phyloP scores from a whole-genome alignment of 768 basidiomycete genomes.

The Neoboletus magnificus region DNA sequence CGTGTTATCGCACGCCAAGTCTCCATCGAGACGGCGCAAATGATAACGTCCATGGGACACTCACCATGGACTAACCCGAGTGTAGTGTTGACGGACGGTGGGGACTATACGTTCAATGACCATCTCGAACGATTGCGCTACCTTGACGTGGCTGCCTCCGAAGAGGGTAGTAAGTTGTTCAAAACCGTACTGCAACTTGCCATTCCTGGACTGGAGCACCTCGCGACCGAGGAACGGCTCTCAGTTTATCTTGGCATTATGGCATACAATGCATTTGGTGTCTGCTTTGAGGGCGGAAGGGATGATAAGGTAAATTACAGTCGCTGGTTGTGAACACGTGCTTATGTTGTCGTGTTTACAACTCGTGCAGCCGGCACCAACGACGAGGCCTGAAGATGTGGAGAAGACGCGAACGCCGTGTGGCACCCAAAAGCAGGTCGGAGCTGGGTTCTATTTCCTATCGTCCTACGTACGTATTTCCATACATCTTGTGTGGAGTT shows the following conservation, averaged over 20 bases:
- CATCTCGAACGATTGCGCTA: slow-evolving; percentile 75
- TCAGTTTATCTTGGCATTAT: slow-evolving; percentile 64
- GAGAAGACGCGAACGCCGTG: slow-evolving; percentile 75
- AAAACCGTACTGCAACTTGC: slow-evolving; percentile 54
- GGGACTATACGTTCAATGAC: slow-evolving; percentile 65
- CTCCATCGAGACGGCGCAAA: slow-evolving; percentile 57
- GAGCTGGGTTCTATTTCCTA: slow-evolving; percentile 69
- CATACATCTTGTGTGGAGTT: background rate
- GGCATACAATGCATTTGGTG: slow-evolving; percentile 74
- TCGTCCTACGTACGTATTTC: slow-evolving; percentile 60
- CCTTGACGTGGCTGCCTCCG: slow-evolving; percentile 49
- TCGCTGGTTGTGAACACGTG: background rate
- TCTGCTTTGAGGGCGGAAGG: slow-evolving; percentile 62
- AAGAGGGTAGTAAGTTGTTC: slow-evolving; percentile 50
- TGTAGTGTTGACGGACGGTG: slow-evolving; percentile 37
- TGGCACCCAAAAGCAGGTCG: slow-evolving; percentile 74
- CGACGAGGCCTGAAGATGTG: slow-evolving; percentile 60
- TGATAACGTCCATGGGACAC: slow-evolving; percentile 34
- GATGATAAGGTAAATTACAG: slow-evolving; percentile 57
- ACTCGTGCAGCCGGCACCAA: slow-evolving; percentile 45
- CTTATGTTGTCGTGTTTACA: background rate
- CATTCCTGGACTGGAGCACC: slow-evolving; percentile 69
- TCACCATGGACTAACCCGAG: slow-evolving; percentile 10
- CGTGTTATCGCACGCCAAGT: slow-evolving; percentile 74
- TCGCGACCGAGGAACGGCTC: slow-evolving; percentile 63